Evolutionary conservation across 192 early-diverging fungal genomes (phyloP).

Genomic region (Umbelopsis isabellina): DNA sequence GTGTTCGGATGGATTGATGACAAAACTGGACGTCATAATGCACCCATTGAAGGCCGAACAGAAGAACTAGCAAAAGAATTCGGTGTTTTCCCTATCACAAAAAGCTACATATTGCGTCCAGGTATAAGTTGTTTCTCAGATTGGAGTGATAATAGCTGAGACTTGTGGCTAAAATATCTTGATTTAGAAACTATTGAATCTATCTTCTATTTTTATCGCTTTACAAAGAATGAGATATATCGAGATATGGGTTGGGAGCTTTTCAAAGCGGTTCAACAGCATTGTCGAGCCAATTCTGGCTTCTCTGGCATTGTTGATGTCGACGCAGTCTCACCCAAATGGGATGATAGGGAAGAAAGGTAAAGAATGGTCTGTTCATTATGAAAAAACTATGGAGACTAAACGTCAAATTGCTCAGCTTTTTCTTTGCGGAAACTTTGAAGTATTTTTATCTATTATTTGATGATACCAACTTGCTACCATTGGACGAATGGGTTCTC

Average conservation of each 20-base stretch:
- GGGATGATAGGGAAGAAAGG: constrained; percentile 61
- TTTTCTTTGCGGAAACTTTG: constrained; percentile 94
- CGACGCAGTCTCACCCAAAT: constrained; percentile 14
- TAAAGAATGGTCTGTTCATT: constrained; percentile 16
- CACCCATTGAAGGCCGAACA: constrained; percentile 8
- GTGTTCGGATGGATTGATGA: constrained; percentile 34
- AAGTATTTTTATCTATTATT: constrained; percentile 96
- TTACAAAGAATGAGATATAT: constrained; percentile 68
- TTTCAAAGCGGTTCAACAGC: constrained; percentile 48
- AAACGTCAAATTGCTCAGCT: constrained; percentile 45
- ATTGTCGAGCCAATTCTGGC: constrained; percentile 50
- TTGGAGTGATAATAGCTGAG: background rate
- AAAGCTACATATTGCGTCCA: constrained; percentile 51
- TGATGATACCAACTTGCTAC: constrained; percentile 57
- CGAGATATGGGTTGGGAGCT: constrained; percentile 75
- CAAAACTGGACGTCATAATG: background rate
- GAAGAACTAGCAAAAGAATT: constrained; percentile 22
- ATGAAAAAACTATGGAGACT: background rate
- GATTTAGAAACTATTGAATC: constrained; percentile 70
- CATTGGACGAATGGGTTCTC: constrained; percentile 85
- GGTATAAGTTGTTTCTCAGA: constrained; percentile 25
- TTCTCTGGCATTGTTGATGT: constrained; percentile 54
- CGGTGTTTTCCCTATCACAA: background rate
- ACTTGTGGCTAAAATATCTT: background rate
- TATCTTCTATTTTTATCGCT: constrained; percentile 71